Evolutionary conservation across 2,329 filamentous ascomycete species (phyloP), one percentile per base, ranked within the genome.

Genomic region (Xylariales sp.): DNA sequence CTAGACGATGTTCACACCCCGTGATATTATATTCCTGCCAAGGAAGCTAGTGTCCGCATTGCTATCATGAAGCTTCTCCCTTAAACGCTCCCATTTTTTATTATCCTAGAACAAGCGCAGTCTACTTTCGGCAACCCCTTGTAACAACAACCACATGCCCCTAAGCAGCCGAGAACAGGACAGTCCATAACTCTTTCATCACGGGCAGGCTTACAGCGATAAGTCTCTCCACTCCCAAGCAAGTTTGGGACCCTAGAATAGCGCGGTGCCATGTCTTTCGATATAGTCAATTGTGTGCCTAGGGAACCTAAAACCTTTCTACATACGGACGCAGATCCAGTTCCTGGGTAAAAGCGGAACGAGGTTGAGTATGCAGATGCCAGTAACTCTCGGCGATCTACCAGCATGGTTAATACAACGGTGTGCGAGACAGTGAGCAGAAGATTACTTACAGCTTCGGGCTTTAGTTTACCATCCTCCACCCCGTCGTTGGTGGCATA

Each of bases 361-460:
- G 84, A 16, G 89, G 89, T 80, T 94, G 91, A 0, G 87, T 90
- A 75, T 93, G 91, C 71, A 93, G 75, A 77, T 88, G 82, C 90
- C 90, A 93, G 76, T 94, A 93, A 32, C 87, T 85, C 74, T 93
- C 90, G 41, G 91, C 91, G 81, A 93, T 93, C 86, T 92, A 69
- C 12, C 57, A 53, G 23, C 45, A 66, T 41, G 53, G 43, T 78
- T 45, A 78, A 75, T 64, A 68, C 65, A 39, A 28, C 16, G 23
- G 62, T 70, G 10, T 16, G 28, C 45, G 5, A 56, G 10, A 65
- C 63, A 65, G 32, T 6, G 52, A 30, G n/a, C 32, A 16, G 41
- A 49, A 10, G 39, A 8, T 23, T 49, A 83, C 89, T 83, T 76
- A 91, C 89, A 74, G 87, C 89, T 71, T 90, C 88, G 16, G 90